These are phyloP conservation scores for Pyrenopolyporus hunteri DNA, from an alignment of 495 filamentous ascomycete species.

Conservation along the genomic window DNA sequence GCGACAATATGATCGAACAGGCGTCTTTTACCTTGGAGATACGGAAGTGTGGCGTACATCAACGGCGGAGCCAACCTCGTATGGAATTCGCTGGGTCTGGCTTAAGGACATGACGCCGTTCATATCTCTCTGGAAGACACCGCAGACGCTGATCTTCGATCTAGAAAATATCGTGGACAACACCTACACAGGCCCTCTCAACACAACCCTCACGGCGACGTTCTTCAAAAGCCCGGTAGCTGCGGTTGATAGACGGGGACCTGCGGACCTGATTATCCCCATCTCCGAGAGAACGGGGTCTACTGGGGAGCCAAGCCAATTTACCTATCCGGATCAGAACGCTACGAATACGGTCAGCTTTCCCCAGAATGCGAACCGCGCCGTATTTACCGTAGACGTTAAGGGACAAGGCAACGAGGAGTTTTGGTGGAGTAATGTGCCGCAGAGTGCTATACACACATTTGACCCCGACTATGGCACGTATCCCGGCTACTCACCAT, in stretches of 20 bases:
- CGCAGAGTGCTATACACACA: constrained; percentile 63
- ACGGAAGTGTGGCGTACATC: constrained; percentile 86
- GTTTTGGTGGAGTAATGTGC: constrained; percentile 90
- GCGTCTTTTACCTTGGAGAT: constrained; percentile 82
- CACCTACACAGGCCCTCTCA: constrained; percentile 78
- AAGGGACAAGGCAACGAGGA: constrained; percentile 83
- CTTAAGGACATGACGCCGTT: constrained; percentile 85
- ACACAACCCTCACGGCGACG: constrained; percentile 79
- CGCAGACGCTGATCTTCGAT: constrained; percentile 83
- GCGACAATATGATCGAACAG: constrained; percentile 81
- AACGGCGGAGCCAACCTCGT: constrained; percentile 80
- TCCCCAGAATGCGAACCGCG: constrained; percentile 70
- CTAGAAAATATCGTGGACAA: constrained; percentile 77
- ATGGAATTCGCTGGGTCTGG: constrained; percentile 77
- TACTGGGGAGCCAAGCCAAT: constrained; percentile 66
- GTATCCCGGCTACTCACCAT: constrained; percentile 77
- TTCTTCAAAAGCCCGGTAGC: constrained; percentile 65
- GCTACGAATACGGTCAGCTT: constrained; percentile 66
- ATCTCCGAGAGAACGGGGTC: constrained; percentile 67
- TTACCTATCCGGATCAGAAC: constrained; percentile 68
- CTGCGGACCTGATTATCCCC: constrained; percentile 76
- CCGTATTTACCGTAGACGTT: constrained; percentile 78
- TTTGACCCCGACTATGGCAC: constrained; percentile 64
- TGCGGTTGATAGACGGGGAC: constrained; percentile 34
- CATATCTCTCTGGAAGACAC: constrained; percentile 68